Conservation (phyloP, 345 rosid genomes). For the Rhizophora apiculata region DNA sequence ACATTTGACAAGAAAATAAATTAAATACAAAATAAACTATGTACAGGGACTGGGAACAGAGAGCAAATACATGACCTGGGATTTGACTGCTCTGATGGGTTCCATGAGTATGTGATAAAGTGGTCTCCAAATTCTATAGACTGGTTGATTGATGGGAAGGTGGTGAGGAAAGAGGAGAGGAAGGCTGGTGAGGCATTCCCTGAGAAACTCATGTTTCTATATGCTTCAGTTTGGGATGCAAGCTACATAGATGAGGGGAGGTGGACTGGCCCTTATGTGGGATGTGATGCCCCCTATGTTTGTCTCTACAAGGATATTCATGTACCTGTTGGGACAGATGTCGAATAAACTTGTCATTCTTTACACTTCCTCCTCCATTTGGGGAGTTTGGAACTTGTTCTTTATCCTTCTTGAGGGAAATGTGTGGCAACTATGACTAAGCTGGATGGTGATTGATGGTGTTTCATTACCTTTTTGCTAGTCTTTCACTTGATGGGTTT, state of each 20-base stretch:
- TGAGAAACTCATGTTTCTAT: conserved; percentile 47
- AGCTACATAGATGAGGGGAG: conserved; percentile 44
- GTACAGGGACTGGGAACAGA: conserved; percentile 44
- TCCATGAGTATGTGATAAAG: conserved; percentile 49
- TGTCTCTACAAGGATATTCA: conserved; percentile 48
- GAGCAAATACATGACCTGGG: conserved; percentile 55
- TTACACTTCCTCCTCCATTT: conserved; percentile 13
- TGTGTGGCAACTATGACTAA: neutral
- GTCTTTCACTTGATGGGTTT: conserved; percentile 14
- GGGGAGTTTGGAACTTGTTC: neutral
- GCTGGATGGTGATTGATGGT: neutral
- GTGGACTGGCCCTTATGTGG: conserved; percentile 49
- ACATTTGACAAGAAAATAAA: no score
- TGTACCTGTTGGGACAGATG: conserved; percentile 37
- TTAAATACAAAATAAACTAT: neutral
- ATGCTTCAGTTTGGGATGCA: conserved; percentile 60
- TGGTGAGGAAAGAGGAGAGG: conserved; percentile 47
- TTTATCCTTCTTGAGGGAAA: neutral
- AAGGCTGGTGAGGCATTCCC: conserved; percentile 44
- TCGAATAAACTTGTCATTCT: conserved; percentile 32
- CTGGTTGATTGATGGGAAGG: conserved; percentile 52
- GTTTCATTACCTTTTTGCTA: neutral
- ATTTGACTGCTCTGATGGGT: conserved; percentile 49
- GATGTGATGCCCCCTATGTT: conserved; percentile 52
- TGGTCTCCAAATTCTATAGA: conserved; percentile 48